Evolutionary conservation across 1,284 basidiomycete genomes (phyloP).

Genomic region (Apiotrichum akiyoshidainum): DNA sequence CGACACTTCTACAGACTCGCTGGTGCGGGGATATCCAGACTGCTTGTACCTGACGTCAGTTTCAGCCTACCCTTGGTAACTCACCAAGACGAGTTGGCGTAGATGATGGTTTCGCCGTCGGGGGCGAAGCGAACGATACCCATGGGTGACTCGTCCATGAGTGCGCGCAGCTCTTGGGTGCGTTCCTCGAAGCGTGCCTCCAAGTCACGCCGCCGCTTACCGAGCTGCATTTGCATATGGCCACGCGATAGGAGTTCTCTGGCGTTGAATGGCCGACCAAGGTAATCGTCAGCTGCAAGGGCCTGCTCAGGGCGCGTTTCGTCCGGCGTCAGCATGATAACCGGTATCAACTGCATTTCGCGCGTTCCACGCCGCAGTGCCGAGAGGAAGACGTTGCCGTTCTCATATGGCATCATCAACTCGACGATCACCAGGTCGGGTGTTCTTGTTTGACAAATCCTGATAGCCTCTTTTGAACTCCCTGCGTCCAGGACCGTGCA

Average conservation of each 20-base stretch:
- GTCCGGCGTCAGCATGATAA: conserved; percentile 45
- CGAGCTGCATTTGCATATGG: conserved; percentile 44
- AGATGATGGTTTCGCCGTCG: conserved; percentile 28
- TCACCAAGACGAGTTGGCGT: conserved; percentile 33
- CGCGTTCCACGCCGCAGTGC: conserved; percentile 24
- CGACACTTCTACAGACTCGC: neutral
- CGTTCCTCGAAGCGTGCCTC: conserved; percentile 43
- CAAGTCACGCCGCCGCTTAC: conserved; percentile 37
- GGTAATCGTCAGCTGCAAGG: conserved; percentile 48
- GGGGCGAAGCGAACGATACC: conserved; percentile 38
- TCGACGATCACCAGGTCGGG: conserved; percentile 50
- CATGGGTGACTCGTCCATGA: conserved; percentile 27
- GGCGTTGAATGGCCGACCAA: conserved; percentile 46
- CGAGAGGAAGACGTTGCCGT: conserved; percentile 36
- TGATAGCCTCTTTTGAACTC: conserved; percentile 49
- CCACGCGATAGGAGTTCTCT: conserved; percentile 52
- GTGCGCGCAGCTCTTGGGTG: conserved; percentile 13
- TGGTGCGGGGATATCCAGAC: conserved; percentile 17
- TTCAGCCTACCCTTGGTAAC: neutral
- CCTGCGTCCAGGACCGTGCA: conserved; percentile 49
- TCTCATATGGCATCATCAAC: conserved; percentile 51
- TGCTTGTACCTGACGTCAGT: conserved; percentile 19
- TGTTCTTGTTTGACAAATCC: conserved; percentile 28
- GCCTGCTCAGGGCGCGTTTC: conserved; percentile 26
- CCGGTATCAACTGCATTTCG: conserved; percentile 28